Conservation (phyloP, 179 eudicot species). For the Silene coronaria region DNA sequence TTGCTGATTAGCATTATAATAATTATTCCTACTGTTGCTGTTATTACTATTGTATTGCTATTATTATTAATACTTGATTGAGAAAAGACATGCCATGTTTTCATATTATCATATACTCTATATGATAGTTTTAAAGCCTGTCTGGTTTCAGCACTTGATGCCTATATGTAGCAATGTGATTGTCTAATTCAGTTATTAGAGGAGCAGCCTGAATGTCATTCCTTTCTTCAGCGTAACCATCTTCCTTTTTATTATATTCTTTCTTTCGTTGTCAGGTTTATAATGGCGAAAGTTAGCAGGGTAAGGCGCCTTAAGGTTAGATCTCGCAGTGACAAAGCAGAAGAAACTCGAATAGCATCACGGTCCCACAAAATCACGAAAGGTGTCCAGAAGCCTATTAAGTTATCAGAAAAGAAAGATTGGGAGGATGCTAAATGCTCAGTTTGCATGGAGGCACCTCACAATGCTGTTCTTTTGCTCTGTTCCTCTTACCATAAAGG, state of each 20-base stretch:
- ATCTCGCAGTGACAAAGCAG: slow-evolving; percentile 29
- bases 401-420: slow-evolving; percentile 53
- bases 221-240: neutral
- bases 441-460: slow-evolving; percentile 82
- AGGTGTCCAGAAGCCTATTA: slow-evolving; percentile 32
- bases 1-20: neutral
- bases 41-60: neutral
- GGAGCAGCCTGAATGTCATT: neutral
- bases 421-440: slow-evolving; percentile 72
- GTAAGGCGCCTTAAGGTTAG: slow-evolving; percentile 32
- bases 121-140: neutral
- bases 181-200: neutral
- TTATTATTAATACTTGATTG: neutral
- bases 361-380: slow-evolving; percentile 41
- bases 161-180: neutral
- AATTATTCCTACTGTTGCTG: neutral
- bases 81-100: neutral
- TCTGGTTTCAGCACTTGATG: neutral
- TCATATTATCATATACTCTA: neutral
- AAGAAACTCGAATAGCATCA: slow-evolving; percentile 29
- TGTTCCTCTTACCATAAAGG: slow-evolving; percentile 80
- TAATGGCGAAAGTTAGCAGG: slow-evolving; percentile 69
- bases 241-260: slow-evolving; percentile 11
- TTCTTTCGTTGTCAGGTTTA: slow-evolving; percentile 22
- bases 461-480: slow-evolving; percentile 78